Percentiles rank a stretch among this genome's conserved stretches.
These are phyloP conservation scores for Jatropha curcas DNA, from an alignment of 345 rosid species.

Conservation along the genomic window DNA sequence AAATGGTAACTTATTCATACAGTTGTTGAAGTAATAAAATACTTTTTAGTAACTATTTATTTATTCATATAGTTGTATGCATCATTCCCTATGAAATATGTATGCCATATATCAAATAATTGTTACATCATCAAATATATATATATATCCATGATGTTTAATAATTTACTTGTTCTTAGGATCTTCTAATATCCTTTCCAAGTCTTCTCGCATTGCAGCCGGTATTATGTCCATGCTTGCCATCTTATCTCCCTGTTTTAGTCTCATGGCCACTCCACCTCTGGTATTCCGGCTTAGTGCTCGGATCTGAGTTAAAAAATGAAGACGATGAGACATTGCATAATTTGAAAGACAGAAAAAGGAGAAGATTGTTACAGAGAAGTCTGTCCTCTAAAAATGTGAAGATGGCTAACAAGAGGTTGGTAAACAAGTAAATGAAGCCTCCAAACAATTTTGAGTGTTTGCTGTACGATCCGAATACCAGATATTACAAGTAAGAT, in stretches of 20 bases:
- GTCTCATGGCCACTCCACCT: conserved; percentile 87
- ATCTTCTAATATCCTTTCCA: conserved; percentile 45
- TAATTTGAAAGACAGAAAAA: background rate
- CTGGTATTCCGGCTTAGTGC: conserved; percentile 81
- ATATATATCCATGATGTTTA: background rate
- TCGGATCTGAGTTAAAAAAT: conserved; percentile 56
- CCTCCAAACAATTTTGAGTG: background rate
- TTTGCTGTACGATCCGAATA: background rate
- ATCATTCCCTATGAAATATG: no score
- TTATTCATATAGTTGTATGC: no score
- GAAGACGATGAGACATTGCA: background rate
- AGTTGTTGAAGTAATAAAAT: no score
- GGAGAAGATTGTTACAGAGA: background rate
- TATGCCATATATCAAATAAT: no score
- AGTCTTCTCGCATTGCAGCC: conserved; percentile 51
- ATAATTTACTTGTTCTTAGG: conserved; percentile 46
- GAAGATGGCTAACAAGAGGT: background rate
- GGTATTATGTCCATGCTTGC: conserved; percentile 94
- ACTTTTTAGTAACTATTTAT: no score
- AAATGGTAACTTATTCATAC: no score
- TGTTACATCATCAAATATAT: no score
- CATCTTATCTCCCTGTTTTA: conserved; percentile 74
- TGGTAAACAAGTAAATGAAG: no score
- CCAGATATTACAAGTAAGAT: background rate
- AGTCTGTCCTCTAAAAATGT: background rate